Conservation (phyloP, 345 rosid genomes). For the Syzygium grande region DNA sequence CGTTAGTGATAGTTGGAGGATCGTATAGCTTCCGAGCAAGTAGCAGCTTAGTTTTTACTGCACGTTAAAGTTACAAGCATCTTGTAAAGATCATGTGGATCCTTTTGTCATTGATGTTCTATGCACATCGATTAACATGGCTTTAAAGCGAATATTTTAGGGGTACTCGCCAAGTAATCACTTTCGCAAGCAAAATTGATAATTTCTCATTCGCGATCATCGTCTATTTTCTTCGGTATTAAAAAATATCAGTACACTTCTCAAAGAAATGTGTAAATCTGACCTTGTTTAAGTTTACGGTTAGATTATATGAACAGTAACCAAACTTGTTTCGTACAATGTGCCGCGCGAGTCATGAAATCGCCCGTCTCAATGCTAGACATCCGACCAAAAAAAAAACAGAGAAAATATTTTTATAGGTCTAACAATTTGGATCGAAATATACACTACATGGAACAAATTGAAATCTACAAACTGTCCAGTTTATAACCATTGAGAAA, state of each 20-base stretch:
- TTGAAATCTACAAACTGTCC: background rate
- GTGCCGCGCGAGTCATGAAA: background rate
- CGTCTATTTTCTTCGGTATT: no score
- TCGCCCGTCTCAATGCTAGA: background rate
- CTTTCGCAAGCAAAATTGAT: background rate
- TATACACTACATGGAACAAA: background rate
- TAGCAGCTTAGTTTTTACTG: background rate
- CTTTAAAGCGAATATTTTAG: background rate
- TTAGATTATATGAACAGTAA: background rate
- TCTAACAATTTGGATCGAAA: background rate
- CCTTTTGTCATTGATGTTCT: background rate
- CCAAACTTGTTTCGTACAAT: background rate
- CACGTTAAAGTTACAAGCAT: no score
- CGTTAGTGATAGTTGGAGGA: background rate
- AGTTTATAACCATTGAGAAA: background rate
- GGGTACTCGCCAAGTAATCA: background rate
- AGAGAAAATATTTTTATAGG: background rate
- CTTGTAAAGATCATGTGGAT: background rate
- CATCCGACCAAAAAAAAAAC: background rate
- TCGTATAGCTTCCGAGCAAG: background rate
- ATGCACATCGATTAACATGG: background rate
- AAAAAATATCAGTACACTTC: background rate
- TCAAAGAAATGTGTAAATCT: background rate
- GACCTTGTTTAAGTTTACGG: background rate
- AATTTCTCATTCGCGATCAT: no score